These are phyloP conservation scores for Cucurbita moschata DNA, from an alignment of 306 rosid genomes.

Conservation along the genomic window DNA sequence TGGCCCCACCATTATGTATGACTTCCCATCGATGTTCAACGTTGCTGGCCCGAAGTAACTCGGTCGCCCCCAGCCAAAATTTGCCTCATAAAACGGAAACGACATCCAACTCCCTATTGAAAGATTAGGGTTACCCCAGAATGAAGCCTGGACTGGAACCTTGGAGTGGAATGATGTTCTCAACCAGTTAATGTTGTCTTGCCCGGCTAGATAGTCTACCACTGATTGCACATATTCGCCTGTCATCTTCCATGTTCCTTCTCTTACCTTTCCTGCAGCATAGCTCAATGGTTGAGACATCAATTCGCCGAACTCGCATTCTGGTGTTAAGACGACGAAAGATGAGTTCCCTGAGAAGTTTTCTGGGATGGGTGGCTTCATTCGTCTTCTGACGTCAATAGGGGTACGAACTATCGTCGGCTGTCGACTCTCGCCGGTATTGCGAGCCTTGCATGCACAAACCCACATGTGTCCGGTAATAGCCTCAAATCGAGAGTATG, in stretches of 20 bases:
- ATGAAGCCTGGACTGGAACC: slow-evolving; percentile 15
- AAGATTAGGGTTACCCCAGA: slow-evolving; percentile 15
- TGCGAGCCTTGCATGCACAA: slow-evolving; percentile 40
- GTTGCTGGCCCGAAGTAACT: slow-evolving; percentile 35
- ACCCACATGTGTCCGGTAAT: slow-evolving; percentile 44
- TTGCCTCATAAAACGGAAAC: slow-evolving; percentile 31
- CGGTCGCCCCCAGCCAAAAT: slow-evolving; percentile 63
- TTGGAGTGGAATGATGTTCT: neutral
- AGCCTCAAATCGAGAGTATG: slow-evolving; percentile 18
- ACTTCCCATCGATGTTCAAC: slow-evolving; percentile 31
- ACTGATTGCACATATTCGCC: slow-evolving; percentile 25
- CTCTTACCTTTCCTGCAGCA: slow-evolving; percentile 38
- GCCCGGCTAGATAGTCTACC: slow-evolving; percentile 26
- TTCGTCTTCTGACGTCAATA: slow-evolving; percentile 28
- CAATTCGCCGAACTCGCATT: slow-evolving; percentile 31
- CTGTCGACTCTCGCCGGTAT: slow-evolving; percentile 17
- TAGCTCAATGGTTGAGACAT: slow-evolving; percentile 32
- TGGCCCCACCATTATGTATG: slow-evolving; percentile 18
- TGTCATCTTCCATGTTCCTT: slow-evolving; percentile 29
- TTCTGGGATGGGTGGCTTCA: slow-evolving; percentile 28
- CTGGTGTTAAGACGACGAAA: slow-evolving; percentile 24
- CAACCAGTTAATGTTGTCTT: slow-evolving; percentile 19
- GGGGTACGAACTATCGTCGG: slow-evolving; percentile 20
- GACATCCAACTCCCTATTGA: slow-evolving; percentile 45
- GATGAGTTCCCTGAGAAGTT: slow-evolving; percentile 46